phyloP scores from a whole-genome alignment of 2,329 filamentous ascomycete genomes.

The Stenocarpella maydis region DNA sequence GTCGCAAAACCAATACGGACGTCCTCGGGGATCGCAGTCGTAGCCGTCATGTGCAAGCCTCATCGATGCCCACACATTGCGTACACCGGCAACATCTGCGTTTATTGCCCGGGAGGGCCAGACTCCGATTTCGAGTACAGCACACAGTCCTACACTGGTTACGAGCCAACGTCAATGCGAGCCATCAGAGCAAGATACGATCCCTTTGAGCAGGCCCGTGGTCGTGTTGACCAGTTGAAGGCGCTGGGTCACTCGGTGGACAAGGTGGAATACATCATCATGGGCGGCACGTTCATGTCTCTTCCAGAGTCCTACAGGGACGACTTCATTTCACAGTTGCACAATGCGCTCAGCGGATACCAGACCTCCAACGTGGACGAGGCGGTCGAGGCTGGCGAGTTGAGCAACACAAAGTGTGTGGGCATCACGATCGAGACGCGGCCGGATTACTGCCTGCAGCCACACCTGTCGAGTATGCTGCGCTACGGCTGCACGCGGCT shows the following conservation, averaged over 20 bases:
- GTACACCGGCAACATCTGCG: conserved; percentile 98
- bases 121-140: conserved; percentile 99
- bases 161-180: conserved; percentile 98
- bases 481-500: conserved; percentile 96
- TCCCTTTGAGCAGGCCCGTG: conserved; percentile 95
- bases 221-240: conserved; percentile 95
- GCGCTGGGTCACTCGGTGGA: conserved; percentile 95
- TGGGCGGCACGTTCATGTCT: conserved; percentile 99
- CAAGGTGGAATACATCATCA: conserved; percentile 99
- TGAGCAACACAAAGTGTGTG: conserved; percentile 97
- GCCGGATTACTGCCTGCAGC: conserved; percentile 94
- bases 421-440: conserved; percentile 98
- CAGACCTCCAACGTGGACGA: conserved; percentile 95
- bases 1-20: conserved; percentile 97
- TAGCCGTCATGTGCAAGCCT: conserved; percentile 99
- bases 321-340: conserved; percentile 92
- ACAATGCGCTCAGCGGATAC: conserved; percentile 96
- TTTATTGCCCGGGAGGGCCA: conserved; percentile 96
- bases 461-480: conserved; percentile 95
- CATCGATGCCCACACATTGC: conserved; percentile 97
- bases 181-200: conserved; percentile 97
- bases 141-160: conserved; percentile 98
- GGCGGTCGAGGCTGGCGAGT: conserved; percentile 90
- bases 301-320: conserved; percentile 88
- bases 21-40: conserved; percentile 95